These are phyloP conservation scores for Fonsecaea nubica DNA, from an alignment of 2,329 filamentous ascomycete species.

Conservation along the genomic window DNA sequence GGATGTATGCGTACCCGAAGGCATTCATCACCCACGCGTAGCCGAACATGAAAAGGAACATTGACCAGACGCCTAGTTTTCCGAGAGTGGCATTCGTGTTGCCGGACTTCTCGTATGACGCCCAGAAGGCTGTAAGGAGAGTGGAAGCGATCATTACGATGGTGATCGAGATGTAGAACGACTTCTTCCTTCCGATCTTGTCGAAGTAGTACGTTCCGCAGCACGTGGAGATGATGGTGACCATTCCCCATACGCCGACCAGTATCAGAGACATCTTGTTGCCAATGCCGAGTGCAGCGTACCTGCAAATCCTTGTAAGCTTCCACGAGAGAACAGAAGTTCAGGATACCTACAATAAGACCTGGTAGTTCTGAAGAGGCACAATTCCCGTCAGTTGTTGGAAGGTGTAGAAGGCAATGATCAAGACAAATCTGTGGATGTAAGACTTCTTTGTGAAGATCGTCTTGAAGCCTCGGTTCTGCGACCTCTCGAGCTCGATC, in stretches of 20 bases:
- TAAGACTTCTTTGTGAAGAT: conserved; percentile 9
- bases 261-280: conserved; percentile 59
- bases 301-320: too few species aligned
- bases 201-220: background rate
- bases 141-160: background rate
- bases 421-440: background rate
- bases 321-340: conserved; percentile 42
- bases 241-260: conserved; percentile 86
- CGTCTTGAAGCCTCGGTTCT: background rate
- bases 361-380: conserved; percentile 70
- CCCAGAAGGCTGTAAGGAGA: background rate
- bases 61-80: too few species aligned
- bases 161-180: background rate
- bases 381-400: background rate
- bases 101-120: background rate
- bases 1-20: background rate
- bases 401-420: conserved; percentile 1
- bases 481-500: conserved; percentile 11
- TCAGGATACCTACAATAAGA: conserved; percentile 69
- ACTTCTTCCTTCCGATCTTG: conserved; percentile 2
- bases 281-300: too few species aligned
- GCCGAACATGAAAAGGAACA: too few species aligned
- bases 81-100: background rate
- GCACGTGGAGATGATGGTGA: conserved; percentile 78
- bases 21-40: too few species aligned